A percentile compares a stretch with the other conserved stretches of the same genome.
These are phyloP conservation scores for Coemansia pectinata DNA, from an alignment of 192 early-diverging fungal genomes.

Conservation along the genomic window DNA sequence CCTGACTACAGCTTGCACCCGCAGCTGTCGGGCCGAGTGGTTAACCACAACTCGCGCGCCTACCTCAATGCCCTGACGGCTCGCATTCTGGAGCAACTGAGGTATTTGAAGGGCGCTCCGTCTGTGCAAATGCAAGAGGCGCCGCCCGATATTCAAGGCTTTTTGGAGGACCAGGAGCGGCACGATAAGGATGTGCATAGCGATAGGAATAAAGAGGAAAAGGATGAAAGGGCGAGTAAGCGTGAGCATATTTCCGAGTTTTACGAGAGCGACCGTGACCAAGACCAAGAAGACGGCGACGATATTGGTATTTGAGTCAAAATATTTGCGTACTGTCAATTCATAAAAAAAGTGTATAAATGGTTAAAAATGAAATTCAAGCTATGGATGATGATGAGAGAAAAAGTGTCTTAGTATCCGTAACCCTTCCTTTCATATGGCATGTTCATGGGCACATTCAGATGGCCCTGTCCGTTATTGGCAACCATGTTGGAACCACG, in stretches of 20 bases:
- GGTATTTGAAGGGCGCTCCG: conserved; percentile 84
- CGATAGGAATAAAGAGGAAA: conserved; percentile 25
- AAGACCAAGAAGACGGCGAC: conserved; percentile 28
- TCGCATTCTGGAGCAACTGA: conserved; percentile 82
- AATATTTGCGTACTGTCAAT: background rate
- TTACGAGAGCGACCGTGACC: conserved; percentile 50
- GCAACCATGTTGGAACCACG: background rate
- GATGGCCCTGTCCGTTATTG: background rate
- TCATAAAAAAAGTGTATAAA: conserved; percentile 12
- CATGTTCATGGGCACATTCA: background rate
- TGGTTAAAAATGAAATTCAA: background rate
- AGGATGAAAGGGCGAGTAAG: conserved; percentile 22
- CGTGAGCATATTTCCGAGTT: conserved; percentile 44
- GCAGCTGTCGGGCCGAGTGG: conserved; percentile 74
- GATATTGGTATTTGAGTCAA: background rate
- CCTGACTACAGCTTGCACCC: conserved; percentile 93
- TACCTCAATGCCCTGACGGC: conserved; percentile 78
- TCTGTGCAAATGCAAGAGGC: conserved; percentile 95
- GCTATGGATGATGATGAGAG: background rate
- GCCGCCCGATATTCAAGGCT: conserved; percentile 61
- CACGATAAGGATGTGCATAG: conserved; percentile 22
- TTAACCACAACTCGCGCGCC: conserved; percentile 85
- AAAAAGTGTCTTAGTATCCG: background rate
- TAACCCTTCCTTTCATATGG: background rate
- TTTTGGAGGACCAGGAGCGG: conserved; percentile 42